Base-by-base conservation (phyloP, 2,329 filamentous ascomycete genomes). In the Calycina marina region DNA sequence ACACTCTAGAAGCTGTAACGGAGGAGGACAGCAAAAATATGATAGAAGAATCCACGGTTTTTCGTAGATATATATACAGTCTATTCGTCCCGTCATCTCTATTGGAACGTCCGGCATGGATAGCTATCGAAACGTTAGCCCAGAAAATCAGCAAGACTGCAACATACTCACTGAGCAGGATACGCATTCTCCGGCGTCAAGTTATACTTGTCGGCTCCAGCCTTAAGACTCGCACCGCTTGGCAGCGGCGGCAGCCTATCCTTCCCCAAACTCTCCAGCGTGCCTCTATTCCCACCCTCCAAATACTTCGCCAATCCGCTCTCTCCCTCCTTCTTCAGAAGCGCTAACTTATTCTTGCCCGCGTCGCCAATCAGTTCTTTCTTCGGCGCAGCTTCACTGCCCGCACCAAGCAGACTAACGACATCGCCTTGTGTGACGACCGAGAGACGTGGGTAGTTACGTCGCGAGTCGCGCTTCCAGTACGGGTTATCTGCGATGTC, bases 401-500 rank as follows among this genome's bases (percentile, higher is more conserved):
- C 90, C 27, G 96, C 74, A 16, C 69, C 76, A 53, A 98, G 65
- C 47, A 98, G 70, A 25, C 78, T 79, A 14, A 90, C 90, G 31
- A 84, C 76, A 56, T 96, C 81, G 28, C 72, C 72, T 64, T 96
- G 90, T 38, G 65, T 77, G 40, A 98, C 70, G 28, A 82, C 75
- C 51, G 79, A 88, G 35, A 80, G 67, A 47, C 67, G 69, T 18
- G 90, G 81, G 62, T 96, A 96, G 49, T 67, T 68, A 49, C 90
- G 72, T 48, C 90, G 80, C 40, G 64, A 58, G 53, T 98, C 90
- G 50, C 90, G 85, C 68, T 93, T 92, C 84, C 85, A 98, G 65
- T 94, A 93, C 22, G 84, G 74, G 61, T 93, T 93, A 57, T 88
- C 82, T 49, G 84, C 84, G 48, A 93, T 76, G 55, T 93, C 84